phyloP scores from a whole-genome alignment of 2,329 filamentous ascomycete species.

The Onygenales sp. region DNA sequence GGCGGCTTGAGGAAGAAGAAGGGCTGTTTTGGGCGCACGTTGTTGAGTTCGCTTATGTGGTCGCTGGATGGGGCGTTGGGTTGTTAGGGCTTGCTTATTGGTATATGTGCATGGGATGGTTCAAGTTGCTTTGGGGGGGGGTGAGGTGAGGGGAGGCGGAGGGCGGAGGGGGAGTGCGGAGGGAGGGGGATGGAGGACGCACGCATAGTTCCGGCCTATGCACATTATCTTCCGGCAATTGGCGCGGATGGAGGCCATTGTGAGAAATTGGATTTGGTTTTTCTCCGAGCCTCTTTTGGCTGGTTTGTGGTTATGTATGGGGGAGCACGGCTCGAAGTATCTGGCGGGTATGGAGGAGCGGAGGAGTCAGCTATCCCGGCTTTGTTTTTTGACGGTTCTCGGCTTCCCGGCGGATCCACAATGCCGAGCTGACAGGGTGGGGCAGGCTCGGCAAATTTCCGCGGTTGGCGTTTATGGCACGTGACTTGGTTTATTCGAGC shows the following conservation, averaged over 20 bases:
- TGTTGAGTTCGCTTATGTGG: slow-evolving; percentile 88
- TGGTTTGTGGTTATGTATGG: too few relatives aligned
- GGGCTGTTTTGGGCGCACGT: slow-evolving; percentile 77
- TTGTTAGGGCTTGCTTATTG: background rate
- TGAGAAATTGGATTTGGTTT: slow-evolving; percentile 8
- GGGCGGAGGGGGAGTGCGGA: background rate
- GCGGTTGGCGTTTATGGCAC: too few relatives aligned
- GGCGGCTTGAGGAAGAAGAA: slow-evolving; percentile 99
- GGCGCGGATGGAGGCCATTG: slow-evolving; percentile 37
- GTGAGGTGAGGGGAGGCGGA: background rate
- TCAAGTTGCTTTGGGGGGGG: background rate
- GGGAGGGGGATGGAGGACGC: slow-evolving; percentile 25
- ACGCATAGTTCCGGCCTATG: slow-evolving; percentile 96
- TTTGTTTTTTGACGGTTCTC: too few relatives aligned
- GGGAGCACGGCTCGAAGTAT: too few relatives aligned
- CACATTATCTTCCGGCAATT: slow-evolving; percentile 71
- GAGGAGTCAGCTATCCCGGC: too few relatives aligned
- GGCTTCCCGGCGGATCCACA: too few relatives aligned
- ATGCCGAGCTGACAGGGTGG: too few relatives aligned
- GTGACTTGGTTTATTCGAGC: too few relatives aligned
- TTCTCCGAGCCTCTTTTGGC: background rate
- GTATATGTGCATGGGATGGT: background rate
- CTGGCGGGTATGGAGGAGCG: too few relatives aligned
- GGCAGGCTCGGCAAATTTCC: too few relatives aligned
- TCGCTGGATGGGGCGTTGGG: slow-evolving; percentile 47